Percentiles rank a stretch among this genome's conserved stretches.
phyloP scores from a whole-genome alignment of 768 basidiomycete species.

The Boletus insuetus region DNA sequence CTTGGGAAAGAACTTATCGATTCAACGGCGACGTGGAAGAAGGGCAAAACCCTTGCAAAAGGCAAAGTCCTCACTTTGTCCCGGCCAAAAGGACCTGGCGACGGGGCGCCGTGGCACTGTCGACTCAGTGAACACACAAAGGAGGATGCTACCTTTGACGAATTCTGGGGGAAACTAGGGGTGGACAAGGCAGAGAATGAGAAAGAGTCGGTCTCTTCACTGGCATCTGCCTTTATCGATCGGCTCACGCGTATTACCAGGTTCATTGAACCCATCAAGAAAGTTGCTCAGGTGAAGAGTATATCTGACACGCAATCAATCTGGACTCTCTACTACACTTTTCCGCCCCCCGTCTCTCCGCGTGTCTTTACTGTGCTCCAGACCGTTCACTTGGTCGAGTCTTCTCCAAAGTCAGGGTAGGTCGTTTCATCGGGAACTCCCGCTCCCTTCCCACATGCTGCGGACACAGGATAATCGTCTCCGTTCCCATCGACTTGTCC shows the following conservation, averaged over 20 bases:
- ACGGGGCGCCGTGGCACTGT: conserved; percentile 66
- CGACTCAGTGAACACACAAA: conserved; percentile 63
- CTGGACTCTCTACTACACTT: conserved; percentile 73
- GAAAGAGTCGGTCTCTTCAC: conserved; percentile 50
- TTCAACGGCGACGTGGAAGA: conserved; percentile 59
- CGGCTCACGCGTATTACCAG: conserved; percentile 34
- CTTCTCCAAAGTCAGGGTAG: conserved; percentile 59
- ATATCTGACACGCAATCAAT: conserved; percentile 63
- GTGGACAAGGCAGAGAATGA: conserved; percentile 67
- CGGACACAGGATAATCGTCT: conserved; percentile 40
- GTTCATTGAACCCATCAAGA: conserved; percentile 63
- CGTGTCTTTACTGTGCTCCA: conserved; percentile 77
- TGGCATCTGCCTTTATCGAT: neutral
- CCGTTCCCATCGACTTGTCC: conserved; percentile 67
- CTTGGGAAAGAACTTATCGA: conserved; percentile 56
- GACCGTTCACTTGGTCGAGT: conserved; percentile 50
- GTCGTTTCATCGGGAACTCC: conserved; percentile 14
- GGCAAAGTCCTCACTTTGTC: conserved; percentile 53
- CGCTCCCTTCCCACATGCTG: neutral
- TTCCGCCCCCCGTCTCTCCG: conserved; percentile 66
- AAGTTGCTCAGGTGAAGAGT: conserved; percentile 58
- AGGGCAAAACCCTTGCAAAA: conserved; percentile 59
- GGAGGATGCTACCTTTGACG: conserved; percentile 70
- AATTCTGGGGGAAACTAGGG: conserved; percentile 68
- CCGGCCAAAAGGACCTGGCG: conserved; percentile 49